A percentile compares a stretch with the other conserved stretches of the same genome.
Conservation (phyloP, 2,329 filamentous ascomycete genomes). For the Trichoderma sp. region DNA sequence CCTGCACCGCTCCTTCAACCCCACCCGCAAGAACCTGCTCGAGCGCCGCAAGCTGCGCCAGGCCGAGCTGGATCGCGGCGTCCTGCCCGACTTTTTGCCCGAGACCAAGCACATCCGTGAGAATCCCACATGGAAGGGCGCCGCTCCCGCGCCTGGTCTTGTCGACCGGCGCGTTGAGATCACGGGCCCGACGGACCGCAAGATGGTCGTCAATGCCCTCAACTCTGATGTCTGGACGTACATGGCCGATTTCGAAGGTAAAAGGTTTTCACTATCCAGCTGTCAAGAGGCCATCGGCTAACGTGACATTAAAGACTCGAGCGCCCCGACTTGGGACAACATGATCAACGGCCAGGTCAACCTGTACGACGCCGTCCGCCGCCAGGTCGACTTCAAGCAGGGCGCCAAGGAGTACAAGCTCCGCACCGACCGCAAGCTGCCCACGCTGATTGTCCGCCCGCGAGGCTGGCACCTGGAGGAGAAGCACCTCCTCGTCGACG, state of each 20-base stretch:
- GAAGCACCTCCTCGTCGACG: conserved; percentile 96
- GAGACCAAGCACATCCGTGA: conserved; percentile 96
- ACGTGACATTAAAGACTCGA: conserved; percentile 69
- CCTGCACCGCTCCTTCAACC: conserved; percentile 92
- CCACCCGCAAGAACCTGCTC: conserved; percentile 82
- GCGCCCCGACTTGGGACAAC: conserved; percentile 96
- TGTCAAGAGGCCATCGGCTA: not conserved
- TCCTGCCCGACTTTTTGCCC: conserved; percentile 88
- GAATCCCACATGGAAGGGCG: conserved; percentile 90
- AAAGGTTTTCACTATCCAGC: conserved; percentile 33
- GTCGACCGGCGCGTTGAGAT: conserved; percentile 96
- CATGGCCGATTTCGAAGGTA: conserved; percentile 98
- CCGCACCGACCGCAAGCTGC: conserved; percentile 79
- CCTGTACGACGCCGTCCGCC: conserved; percentile 92
- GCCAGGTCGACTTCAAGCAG: conserved; percentile 94
- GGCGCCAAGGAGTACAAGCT: conserved; percentile 97
- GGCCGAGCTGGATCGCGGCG: conserved; percentile 87
- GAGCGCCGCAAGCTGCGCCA: conserved; percentile 85
- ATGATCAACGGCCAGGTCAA: conserved; percentile 99
- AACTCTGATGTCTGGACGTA: conserved; percentile 98
- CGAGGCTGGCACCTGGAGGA: conserved; percentile 98
- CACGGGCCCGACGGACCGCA: conserved; percentile 93
- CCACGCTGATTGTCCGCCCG: conserved; percentile 91
- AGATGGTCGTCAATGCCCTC: conserved; percentile 98
- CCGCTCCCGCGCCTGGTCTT: conserved; percentile 85